These are phyloP conservation scores for Spiromastix sp. DNA, from an alignment of 2,329 filamentous ascomycete species.

Conservation along the genomic window DNA sequence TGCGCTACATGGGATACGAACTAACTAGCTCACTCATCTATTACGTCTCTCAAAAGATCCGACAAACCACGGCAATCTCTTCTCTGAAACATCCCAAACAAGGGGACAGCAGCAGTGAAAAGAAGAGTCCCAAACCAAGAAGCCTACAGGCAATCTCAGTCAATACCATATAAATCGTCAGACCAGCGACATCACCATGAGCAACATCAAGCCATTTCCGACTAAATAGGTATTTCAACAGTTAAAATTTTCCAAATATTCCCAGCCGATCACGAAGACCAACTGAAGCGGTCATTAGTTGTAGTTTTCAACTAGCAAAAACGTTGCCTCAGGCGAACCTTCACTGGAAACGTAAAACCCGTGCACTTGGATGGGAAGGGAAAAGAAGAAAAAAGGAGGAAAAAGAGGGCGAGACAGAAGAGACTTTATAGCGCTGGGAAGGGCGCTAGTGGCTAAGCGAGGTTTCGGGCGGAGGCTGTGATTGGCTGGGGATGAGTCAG, in stretches of 20 bases:
- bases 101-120: constrained; percentile 13
- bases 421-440: constrained; percentile 11
- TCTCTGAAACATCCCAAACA: constrained; percentile 11
- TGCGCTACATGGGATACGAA: too few species aligned
- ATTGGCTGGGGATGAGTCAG: constrained; percentile 1
- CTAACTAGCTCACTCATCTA: too few species aligned
- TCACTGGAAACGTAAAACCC: constrained; percentile 71
- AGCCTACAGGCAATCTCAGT: not conserved
- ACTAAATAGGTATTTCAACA: not conserved
- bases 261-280: constrained; percentile 57
- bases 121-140: constrained; percentile 3
- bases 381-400: constrained; percentile 23
- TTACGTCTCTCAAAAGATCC: too few species aligned
- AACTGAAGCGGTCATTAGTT: constrained; percentile 61
- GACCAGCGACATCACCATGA: not conserved
- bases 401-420: constrained; percentile 3
- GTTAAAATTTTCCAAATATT: constrained; percentile 56
- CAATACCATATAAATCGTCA: not conserved
- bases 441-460: constrained; percentile 10
- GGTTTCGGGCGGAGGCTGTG: not conserved
- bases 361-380: constrained; percentile 53
- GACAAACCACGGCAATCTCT: constrained; percentile 5
- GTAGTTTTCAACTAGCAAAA: constrained; percentile 85
- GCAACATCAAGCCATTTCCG: constrained; percentile 3
- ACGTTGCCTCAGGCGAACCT: constrained; percentile 72